phyloP scores from a whole-genome alignment of 2,329 filamentous ascomycete genomes.

The Mycosphaerella sp. region DNA sequence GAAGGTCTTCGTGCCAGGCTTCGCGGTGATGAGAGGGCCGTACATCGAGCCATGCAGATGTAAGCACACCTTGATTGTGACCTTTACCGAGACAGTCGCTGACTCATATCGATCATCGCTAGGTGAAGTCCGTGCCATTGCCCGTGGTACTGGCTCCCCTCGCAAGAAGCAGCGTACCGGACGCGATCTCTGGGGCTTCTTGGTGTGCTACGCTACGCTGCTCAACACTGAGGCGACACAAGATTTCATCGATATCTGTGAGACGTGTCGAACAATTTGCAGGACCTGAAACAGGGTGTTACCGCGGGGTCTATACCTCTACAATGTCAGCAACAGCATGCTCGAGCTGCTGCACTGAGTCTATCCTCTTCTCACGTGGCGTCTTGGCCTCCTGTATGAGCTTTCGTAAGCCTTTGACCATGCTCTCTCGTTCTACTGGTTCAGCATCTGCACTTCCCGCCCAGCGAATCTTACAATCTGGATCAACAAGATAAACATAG shows the following conservation, averaged over 20 bases:
- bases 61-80: too few species aligned
- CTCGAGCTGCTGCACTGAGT: slow-evolving; percentile 14
- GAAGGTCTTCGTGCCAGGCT: not conserved
- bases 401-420: slow-evolving; percentile 59
- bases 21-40: not conserved
- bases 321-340: slow-evolving; percentile 16
- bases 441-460: slow-evolving; percentile 71
- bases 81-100: too few species aligned
- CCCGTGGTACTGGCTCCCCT: not conserved
- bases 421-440: slow-evolving; percentile 58
- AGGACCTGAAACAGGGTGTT: not conserved
- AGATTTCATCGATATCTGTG: slow-evolving; percentile 7
- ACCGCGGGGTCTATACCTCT: not conserved
- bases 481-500: slow-evolving; percentile 86
- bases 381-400: slow-evolving; percentile 52
- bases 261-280: slow-evolving; percentile 6
- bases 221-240: slow-evolving; percentile 1
- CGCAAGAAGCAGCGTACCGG: not conserved
- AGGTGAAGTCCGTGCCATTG: not conserved
- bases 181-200: not conserved
- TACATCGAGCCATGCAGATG: slow-evolving; percentile 5
- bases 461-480: slow-evolving; percentile 86
- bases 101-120: too few species aligned
- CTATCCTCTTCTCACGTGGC: slow-evolving; percentile 13
- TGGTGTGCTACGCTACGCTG: slow-evolving; percentile 1